Evolutionary conservation across 129 eudicot species (phyloP).

Genomic region (Artemisia argyi): DNA sequence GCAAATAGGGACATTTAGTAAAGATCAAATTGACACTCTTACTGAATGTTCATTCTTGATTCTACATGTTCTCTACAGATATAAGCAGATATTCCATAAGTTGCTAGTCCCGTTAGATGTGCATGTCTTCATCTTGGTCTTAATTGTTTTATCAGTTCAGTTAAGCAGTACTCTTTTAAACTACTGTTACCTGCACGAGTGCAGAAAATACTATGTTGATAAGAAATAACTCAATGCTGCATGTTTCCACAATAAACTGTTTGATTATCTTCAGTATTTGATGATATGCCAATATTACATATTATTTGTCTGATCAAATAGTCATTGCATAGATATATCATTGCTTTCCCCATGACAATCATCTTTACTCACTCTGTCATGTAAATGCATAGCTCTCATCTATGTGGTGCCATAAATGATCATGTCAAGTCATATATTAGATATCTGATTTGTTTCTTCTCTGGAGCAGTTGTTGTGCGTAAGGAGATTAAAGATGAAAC

Average conservation of each 20-base stretch:
- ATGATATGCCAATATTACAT: constrained; percentile 16
- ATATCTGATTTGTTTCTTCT: constrained; percentile 13
- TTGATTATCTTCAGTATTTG: constrained; percentile 6
- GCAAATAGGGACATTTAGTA: neutral
- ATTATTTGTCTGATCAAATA: neutral
- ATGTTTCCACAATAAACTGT: neutral
- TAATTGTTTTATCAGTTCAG: neutral
- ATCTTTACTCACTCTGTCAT: constrained; percentile 2
- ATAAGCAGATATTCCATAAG: neutral
- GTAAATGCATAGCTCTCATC: constrained; percentile 16
- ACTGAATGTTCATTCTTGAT: constrained; percentile 3
- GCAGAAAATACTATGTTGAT: neutral
- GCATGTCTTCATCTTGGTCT: constrained; percentile 2
- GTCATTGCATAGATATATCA: constrained; percentile 2
- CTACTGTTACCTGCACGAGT: neutral
- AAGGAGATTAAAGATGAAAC: constrained; percentile 97
- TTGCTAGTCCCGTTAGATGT: neutral
- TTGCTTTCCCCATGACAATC: constrained; percentile 3
- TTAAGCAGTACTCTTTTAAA: constrained; percentile 1
- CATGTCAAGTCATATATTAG: constrained; percentile 5
- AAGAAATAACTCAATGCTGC: neutral
- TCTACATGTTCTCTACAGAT: neutral
- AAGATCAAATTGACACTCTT: neutral
- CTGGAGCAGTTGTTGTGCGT: constrained; percentile 85
- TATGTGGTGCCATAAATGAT: constrained; percentile 3